These are phyloP conservation scores for Fusarium sp. DNA, from an alignment of 2,329 filamentous ascomycete genomes.

Conservation along the genomic window DNA sequence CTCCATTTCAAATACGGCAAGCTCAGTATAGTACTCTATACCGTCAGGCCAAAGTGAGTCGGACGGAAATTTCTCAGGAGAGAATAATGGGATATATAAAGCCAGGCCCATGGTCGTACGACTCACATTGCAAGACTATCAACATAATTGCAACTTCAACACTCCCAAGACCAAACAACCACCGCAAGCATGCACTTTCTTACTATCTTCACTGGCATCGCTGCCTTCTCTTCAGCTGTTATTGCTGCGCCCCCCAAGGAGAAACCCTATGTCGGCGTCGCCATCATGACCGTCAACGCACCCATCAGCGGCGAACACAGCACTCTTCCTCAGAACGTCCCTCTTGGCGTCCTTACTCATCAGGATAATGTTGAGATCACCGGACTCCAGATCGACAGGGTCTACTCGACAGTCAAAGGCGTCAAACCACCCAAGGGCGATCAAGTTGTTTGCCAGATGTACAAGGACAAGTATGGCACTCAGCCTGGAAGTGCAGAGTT, in stretches of 20 bases:
- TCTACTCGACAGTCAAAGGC: slow-evolving; percentile 2
- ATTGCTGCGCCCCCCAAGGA: slow-evolving; percentile 11
- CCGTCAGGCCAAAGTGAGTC: no score
- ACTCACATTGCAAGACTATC: background rate
- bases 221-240: background rate
- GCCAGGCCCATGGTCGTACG: accelerated
- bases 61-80: no score
- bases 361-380: slow-evolving; percentile 5
- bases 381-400: slow-evolving; percentile 3
- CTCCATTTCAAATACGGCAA: no score
- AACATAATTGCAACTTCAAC: background rate
- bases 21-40: no score
- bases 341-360: slow-evolving; percentile 23
- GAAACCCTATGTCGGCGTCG: background rate
- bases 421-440: slow-evolving; percentile 7
- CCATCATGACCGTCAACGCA: slow-evolving; percentile 15
- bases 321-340: slow-evolving; percentile 6
- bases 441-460: slow-evolving; percentile 30
- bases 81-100: background rate
- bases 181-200: slow-evolving; percentile 17
- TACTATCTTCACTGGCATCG: background rate
- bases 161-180: background rate
- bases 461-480: slow-evolving; percentile 30
- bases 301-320: background rate
- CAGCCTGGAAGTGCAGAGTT: slow-evolving; percentile 19